These are phyloP conservation scores for Nemania abortiva DNA, from an alignment of 2,329 filamentous ascomycete species.

Conservation along the genomic window DNA sequence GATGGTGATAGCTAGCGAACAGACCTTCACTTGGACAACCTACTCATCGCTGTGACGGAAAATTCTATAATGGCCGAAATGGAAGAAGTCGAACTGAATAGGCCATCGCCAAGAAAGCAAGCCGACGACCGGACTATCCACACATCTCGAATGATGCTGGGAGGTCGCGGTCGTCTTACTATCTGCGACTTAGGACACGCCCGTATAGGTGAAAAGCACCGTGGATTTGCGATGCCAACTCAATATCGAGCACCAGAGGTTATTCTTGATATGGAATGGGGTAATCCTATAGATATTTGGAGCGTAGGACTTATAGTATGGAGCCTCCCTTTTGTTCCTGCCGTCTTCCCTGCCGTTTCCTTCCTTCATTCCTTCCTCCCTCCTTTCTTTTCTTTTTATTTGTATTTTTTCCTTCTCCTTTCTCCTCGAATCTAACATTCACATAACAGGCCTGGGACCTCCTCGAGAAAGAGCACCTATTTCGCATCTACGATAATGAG, in stretches of 20 bases:
- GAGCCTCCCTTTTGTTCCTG: neutral
- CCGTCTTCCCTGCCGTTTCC: neutral
- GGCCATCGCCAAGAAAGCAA: slow-evolving; percentile 23
- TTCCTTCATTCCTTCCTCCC: too few species aligned
- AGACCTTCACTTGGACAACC: slow-evolving; percentile 26
- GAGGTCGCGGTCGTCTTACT: slow-evolving; percentile 18
- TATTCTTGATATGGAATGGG: slow-evolving; percentile 31
- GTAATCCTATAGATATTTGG: slow-evolving; percentile 25
- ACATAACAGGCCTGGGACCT: slow-evolving; percentile 22
- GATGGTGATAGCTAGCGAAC: neutral
- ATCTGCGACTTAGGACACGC: slow-evolving; percentile 26
- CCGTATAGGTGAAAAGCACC: slow-evolving; percentile 22
- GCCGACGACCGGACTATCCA: slow-evolving; percentile 18
- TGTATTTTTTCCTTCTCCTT: too few species aligned
- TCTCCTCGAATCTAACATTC: slow-evolving; percentile 17
- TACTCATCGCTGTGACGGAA: slow-evolving; percentile 14
- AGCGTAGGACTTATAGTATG: slow-evolving; percentile 26
- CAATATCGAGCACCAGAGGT: slow-evolving; percentile 29
- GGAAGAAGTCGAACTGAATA: slow-evolving; percentile 20
- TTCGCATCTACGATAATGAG: slow-evolving; percentile 21
- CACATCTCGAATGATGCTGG: slow-evolving; percentile 14
- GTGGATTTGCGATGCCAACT: slow-evolving; percentile 14
- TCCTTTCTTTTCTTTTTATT: too few species aligned
- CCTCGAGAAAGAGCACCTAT: slow-evolving; percentile 24
- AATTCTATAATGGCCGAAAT: slow-evolving; percentile 15